phyloP scores from a whole-genome alignment of 1,284 basidiomycete species.

The Serendipita sp. region DNA sequence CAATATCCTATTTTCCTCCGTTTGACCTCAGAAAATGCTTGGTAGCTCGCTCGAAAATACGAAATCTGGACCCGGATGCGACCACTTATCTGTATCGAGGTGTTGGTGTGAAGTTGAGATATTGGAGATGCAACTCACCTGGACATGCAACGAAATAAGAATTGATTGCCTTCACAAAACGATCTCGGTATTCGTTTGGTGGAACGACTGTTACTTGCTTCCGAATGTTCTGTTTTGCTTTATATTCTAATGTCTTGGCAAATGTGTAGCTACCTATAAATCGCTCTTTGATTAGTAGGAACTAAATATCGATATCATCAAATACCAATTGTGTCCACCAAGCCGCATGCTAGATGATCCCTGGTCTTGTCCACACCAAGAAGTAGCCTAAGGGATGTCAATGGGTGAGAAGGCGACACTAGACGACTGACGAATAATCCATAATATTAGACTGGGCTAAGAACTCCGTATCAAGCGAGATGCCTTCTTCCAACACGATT shows the following conservation, averaged over 20 bases:
- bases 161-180: slow-evolving; percentile 52
- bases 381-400: slow-evolving; percentile 31
- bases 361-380: slow-evolving; percentile 50
- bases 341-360: slow-evolving; percentile 54
- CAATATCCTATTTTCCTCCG: not conserved
- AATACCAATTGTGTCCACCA: slow-evolving; percentile 66
- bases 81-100: slow-evolving; percentile 6
- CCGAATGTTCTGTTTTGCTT: slow-evolving; percentile 55
- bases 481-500: slow-evolving; percentile 47
- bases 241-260: slow-evolving; percentile 64
- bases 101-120: not conserved
- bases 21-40: not conserved
- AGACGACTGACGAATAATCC: slow-evolving; percentile 57
- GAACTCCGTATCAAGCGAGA: slow-evolving; percentile 56
- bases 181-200: slow-evolving; percentile 53
- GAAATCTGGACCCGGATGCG: not conserved
- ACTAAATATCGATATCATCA: not conserved
- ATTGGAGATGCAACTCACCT: slow-evolving; percentile 26
- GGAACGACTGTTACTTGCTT: slow-evolving; percentile 61
- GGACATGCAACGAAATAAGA: slow-evolving; percentile 58
- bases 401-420: slow-evolving; percentile 3
- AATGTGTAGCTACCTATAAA: slow-evolving; percentile 53
- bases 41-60: not conserved
- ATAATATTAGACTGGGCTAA: slow-evolving; percentile 62
- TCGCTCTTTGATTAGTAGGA: not conserved